phyloP scores from a whole-genome alignment of 2,329 filamentous ascomycete species.

The Fusarium mexicanum region DNA sequence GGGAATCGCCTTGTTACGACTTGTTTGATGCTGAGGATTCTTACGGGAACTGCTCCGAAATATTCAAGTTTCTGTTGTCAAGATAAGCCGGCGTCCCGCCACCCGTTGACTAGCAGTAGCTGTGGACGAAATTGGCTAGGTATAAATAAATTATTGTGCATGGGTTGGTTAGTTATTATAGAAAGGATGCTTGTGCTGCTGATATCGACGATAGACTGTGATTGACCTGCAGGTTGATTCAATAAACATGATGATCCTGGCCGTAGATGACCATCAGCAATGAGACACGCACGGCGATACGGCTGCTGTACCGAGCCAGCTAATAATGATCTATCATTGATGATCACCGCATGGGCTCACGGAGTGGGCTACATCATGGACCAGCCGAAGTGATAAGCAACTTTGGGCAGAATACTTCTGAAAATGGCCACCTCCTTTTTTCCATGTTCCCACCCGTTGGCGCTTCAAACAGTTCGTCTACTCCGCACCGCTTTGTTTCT shows the following conservation, averaged over 20 bases:
- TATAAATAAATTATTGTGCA: background rate
- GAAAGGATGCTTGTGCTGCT: background rate
- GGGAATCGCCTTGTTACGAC: background rate
- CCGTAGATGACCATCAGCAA: background rate
- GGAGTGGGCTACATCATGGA: background rate
- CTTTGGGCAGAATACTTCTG: background rate
- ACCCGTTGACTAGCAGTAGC: constrained; percentile 31
- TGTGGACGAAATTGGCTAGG: background rate
- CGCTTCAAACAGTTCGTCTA: background rate
- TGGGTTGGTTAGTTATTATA: background rate
- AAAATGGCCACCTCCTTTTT: constrained; percentile 39
- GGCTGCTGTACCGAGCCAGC: background rate
- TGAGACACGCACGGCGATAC: background rate
- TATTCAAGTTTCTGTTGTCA: constrained; percentile 5
- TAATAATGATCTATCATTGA: constrained; percentile 13
- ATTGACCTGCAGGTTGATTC: background rate
- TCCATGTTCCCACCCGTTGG: constrained; percentile 7
- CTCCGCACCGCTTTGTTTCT: constrained; percentile 7
- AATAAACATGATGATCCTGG: background rate
- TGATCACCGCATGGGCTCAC: constrained; percentile 11
- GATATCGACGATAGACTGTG: background rate
- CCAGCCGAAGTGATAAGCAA: background rate
- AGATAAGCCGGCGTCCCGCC: constrained; percentile 32
- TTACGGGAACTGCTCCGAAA: background rate
- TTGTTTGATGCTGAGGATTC: constrained; percentile 1